A percentile compares a stretch with the other conserved stretches of the same genome.
Conservation (phyloP, 345 rosid genomes). For the Rhodamnia argentea region DNA sequence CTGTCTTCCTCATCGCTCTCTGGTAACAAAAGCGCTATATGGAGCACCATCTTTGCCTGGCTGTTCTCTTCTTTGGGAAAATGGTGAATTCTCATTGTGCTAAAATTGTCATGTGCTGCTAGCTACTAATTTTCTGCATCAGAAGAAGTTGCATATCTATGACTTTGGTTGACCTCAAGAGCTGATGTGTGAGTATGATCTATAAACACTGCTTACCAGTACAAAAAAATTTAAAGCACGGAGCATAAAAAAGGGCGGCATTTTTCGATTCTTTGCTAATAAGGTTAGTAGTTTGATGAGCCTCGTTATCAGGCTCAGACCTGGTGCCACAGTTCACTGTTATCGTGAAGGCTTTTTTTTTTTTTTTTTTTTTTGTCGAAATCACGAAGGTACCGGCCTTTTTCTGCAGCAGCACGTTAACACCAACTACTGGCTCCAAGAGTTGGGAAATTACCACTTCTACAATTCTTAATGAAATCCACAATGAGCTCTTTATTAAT, state of each 20-base stretch:
- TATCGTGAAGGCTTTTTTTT: neutral
- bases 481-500: neutral
- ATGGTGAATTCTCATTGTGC: conserved; percentile 74
- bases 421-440: neutral
- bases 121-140: conserved; percentile 47
- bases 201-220: neutral
- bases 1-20: conserved; percentile 40
- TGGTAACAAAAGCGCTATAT: conserved; percentile 82
- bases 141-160: conserved; percentile 56
- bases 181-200: conserved; percentile 52
- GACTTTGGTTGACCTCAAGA: conserved; percentile 84
- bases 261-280: neutral
- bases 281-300: neutral
- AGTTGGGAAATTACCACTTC: neutral
- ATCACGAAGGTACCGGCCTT: neutral
- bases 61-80: conserved; percentile 69
- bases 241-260: neutral
- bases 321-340: neutral
- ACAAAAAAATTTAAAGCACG: neutral
- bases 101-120: conserved; percentile 44
- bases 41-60: conserved; percentile 62
- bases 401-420: neutral
- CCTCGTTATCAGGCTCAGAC: neutral
- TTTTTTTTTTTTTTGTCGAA: too few species aligned
- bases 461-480: neutral